Evolutionary conservation across 2,329 filamentous ascomycete species (phyloP).

Genomic region (Samsoniella hepiali): DNA sequence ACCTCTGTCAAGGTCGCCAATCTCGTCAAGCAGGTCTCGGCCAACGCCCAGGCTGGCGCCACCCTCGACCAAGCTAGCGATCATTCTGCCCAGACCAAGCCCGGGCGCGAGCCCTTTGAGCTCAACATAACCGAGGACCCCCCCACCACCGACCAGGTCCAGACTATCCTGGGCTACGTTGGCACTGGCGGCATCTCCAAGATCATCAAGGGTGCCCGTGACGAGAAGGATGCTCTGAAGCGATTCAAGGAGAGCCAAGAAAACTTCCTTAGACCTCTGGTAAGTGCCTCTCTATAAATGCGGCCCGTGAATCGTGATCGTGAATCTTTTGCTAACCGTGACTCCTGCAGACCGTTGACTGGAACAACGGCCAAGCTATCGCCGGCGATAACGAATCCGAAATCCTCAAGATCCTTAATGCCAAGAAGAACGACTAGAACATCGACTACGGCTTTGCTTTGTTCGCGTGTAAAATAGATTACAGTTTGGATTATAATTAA

Average conservation of each 20-base stretch:
- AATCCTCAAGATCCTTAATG: slow-evolving; percentile 76
- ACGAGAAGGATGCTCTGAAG: slow-evolving; percentile 73
- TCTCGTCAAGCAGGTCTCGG: slow-evolving; percentile 76
- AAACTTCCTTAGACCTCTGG: slow-evolving; percentile 72
- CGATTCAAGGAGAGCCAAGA: slow-evolving; percentile 68
- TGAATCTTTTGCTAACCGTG: slow-evolving; percentile 7
- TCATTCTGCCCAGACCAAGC: slow-evolving; percentile 54
- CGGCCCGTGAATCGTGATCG: not conserved
- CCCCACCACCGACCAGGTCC: slow-evolving; percentile 79
- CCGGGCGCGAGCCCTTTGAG: slow-evolving; percentile 69
- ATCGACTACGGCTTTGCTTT: slow-evolving; percentile 1
- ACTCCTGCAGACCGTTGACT: slow-evolving; percentile 67
- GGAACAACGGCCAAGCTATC: slow-evolving; percentile 83
- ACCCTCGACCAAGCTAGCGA: slow-evolving; percentile 73
- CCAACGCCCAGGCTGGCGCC: slow-evolving; percentile 62
- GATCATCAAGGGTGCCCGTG: slow-evolving; percentile 70
- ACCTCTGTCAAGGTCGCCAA: slow-evolving; percentile 70
- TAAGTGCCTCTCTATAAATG: slow-evolving; percentile 42
- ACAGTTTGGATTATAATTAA: slow-evolving; percentile 3
- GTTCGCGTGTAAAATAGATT: slow-evolving; percentile 21
- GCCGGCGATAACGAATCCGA: slow-evolving; percentile 79
- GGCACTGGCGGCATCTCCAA: slow-evolving; percentile 57
- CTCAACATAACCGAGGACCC: slow-evolving; percentile 76
- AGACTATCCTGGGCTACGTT: slow-evolving; percentile 80
- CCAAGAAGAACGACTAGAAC: slow-evolving; percentile 38